Evolutionary conservation across 148 eudicot genomes (phyloP).

Genomic region (Rhododendron ferrugineum): DNA sequence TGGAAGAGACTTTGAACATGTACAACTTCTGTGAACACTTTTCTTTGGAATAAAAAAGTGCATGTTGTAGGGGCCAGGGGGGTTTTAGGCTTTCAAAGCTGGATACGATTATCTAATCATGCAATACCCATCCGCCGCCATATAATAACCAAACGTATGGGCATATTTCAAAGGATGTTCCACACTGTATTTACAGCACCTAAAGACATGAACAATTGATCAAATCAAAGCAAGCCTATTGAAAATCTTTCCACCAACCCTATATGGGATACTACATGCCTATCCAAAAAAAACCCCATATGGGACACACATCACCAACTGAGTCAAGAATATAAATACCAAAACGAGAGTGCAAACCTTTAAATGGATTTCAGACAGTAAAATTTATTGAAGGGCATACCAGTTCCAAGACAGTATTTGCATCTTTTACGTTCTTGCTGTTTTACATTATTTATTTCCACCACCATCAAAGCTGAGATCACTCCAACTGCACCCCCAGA

Average conservation of each 20-base stretch:
- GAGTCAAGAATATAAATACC: not conserved
- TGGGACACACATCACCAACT: not conserved
- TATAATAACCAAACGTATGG: not conserved
- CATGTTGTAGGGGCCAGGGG: not conserved
- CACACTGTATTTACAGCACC: not conserved
- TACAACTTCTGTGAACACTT: not conserved
- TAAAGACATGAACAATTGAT: not conserved
- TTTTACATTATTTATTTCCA: slow-evolving; percentile 95
- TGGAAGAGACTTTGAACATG: not conserved
- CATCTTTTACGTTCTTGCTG: slow-evolving; percentile 93
- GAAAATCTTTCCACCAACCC: not conserved
- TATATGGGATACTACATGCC: not conserved
- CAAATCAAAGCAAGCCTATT: not conserved
- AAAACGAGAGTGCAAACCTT: not conserved
- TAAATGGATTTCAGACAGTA: not conserved
- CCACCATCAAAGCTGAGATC: slow-evolving; percentile 95
- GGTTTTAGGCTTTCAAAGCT: not conserved
- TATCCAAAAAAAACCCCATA: too few species aligned
- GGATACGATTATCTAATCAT: not conserved
- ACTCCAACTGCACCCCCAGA: slow-evolving; percentile 99
- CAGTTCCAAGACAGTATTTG: slow-evolving; percentile 97
- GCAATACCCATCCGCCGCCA: not conserved
- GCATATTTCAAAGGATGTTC: not conserved
- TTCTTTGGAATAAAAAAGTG: not conserved
- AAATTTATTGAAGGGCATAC: slow-evolving; percentile 25